These are phyloP conservation scores for Selaginella moellendorffii DNA, from an alignment of 75 land plant genomes.

Conservation along the genomic window DNA sequence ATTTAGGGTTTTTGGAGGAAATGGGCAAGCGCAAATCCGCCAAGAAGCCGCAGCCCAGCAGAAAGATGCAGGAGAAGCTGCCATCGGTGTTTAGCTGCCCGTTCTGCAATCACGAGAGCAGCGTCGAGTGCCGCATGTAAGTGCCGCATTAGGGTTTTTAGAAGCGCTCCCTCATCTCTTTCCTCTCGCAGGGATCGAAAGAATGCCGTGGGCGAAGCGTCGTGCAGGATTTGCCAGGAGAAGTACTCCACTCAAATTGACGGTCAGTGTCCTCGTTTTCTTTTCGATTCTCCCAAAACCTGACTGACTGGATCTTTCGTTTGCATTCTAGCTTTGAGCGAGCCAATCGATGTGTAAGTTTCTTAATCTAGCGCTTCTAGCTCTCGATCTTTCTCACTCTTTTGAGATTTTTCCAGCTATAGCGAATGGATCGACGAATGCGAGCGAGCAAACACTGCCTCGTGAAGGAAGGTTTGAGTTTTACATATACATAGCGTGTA, in stretches of 20 bases:
- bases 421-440: constrained; percentile 94
- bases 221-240: constrained; percentile 75
- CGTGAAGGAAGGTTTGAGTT: neutral
- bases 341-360: constrained; percentile 74
- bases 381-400: too few species aligned
- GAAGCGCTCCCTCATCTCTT: too few species aligned
- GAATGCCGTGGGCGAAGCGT: constrained; percentile 61
- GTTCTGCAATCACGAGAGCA: constrained; percentile 87
- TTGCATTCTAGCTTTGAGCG: constrained; percentile 46
- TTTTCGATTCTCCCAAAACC: neutral
- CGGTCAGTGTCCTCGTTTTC: constrained; percentile 13
- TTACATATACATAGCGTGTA: neutral
- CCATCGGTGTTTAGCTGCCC: constrained; percentile 87
- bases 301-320: neutral
- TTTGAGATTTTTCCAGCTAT: constrained; percentile 30
- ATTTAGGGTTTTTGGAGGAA: neutral
- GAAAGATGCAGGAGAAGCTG: constrained; percentile 79
- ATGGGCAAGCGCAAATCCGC: constrained; percentile 96
- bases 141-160: neutral
- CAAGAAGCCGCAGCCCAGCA: constrained; percentile 77
- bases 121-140: constrained; percentile 89
- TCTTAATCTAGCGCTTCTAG: neutral
- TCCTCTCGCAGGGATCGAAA: constrained; percentile 48
- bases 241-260: constrained; percentile 60
- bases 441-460: constrained; percentile 25